Base-by-base conservation (phyloP, 495 filamentous ascomycete genomes). In the Penicillium ochrochloron region DNA sequence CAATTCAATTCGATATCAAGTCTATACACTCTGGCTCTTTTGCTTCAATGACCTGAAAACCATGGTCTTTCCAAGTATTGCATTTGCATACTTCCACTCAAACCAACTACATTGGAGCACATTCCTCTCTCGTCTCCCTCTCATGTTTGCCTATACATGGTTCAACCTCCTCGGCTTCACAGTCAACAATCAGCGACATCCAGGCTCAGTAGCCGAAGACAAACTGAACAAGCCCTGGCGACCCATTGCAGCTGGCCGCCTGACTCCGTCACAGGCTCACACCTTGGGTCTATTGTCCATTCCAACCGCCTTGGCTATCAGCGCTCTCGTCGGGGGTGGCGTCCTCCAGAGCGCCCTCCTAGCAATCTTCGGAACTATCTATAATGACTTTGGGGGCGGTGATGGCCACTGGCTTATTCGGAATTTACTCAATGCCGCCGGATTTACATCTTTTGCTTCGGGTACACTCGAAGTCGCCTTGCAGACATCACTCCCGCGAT, bases 21-120 rank as follows among this genome's bases (percentile, higher is more conserved):
- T 23, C n/a, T 25, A 17, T 19, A 21, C 39, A 19, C 15, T 80
- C 25, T 81, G 73, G 69, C 72, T 82, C 2, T 77, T 81, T 57
- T 77, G 77, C 23, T 66, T 63, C 54, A 77, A 68, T 52, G 78
- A 83, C 61, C 63, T 81, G 35, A 76, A 77, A 57, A 78, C 77
- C 5, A 76, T 81, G 41, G 64, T 82, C 8, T 44, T 73, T 42
- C 78, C 80, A 35, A 66, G 73, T 35, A 75, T 65, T 7, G 66
- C 69, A 3, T 79, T 83, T 59, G 80, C 73, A 11, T 64, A 80
- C n/a, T 41, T 66, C 73, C 57, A 73, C 66, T 27, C 73, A 72
- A 72, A 53, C 66, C 23, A 73, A 71, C 67, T 33, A 74, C 0
- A 75, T 74, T 27, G 2, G 11, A 51, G 10, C 2, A 51, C 48